A percentile compares a stretch with the other conserved stretches of the same genome.
Evolutionary conservation across 805 yeast species (phyloP).

Genomic region (Pichia heedii): DNA sequence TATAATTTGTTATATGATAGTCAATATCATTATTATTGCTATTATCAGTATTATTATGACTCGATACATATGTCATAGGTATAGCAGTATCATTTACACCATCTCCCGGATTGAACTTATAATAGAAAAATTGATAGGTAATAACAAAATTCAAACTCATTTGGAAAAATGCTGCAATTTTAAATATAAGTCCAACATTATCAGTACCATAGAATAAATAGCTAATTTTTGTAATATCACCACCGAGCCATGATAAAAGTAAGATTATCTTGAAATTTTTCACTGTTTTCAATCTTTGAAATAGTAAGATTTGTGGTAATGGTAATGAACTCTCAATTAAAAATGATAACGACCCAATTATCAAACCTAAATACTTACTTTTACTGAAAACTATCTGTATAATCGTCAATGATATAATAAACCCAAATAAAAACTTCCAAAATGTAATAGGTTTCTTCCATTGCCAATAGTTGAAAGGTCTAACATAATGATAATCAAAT

Average conservation of each 20-base stretch:
- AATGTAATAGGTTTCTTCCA: constrained; percentile 38
- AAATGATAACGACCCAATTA: constrained; percentile 32
- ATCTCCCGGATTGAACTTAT: constrained; percentile 26
- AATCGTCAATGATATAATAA: constrained; percentile 20
- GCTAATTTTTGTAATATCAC: constrained; percentile 71
- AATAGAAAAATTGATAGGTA: constrained; percentile 63
- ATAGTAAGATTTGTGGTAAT: constrained; percentile 66
- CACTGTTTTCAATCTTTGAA: constrained; percentile 56
- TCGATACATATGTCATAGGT: constrained; percentile 4
- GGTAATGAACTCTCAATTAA: constrained; percentile 68
- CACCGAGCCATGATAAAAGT: constrained; percentile 78
- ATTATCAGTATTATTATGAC: no score
- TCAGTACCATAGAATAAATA: constrained; percentile 71
- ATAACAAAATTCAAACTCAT: constrained; percentile 66
- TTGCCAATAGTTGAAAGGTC: constrained; percentile 77
- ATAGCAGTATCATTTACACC: neutral
- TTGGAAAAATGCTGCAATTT: constrained; percentile 68
- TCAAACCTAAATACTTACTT: constrained; percentile 22
- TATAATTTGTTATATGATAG: no score
- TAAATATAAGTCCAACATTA: constrained; percentile 54
- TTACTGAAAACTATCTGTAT: constrained; percentile 19
- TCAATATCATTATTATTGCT: no score
- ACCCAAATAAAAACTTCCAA: constrained; percentile 40
- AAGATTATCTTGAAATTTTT: constrained; percentile 74
- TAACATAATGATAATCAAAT: constrained; percentile 59